Percentiles rank a stretch among this genome's conserved stretches.
Conservation (phyloP, 176 grass and related monocot species). For the Eremochloa ophiuroides region DNA sequence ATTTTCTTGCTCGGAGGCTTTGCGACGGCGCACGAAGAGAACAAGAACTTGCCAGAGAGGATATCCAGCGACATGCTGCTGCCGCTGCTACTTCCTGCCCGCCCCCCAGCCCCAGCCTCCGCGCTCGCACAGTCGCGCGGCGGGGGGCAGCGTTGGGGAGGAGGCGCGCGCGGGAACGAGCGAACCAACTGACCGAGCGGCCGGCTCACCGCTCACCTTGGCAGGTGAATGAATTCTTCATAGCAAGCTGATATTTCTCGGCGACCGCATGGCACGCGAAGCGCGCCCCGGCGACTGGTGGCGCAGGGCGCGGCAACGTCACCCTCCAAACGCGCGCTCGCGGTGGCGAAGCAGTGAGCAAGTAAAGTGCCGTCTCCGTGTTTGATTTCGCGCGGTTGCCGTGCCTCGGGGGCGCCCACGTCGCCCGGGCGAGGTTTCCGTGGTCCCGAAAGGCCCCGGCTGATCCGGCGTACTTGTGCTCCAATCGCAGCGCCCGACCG, state of each 20-base stretch:
- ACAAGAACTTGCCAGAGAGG: constrained; percentile 17
- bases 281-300: constrained; percentile 23
- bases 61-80: constrained; percentile 31
- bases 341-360: neutral
- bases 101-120: neutral
- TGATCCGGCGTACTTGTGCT: neutral
- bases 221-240: constrained; percentile 7
- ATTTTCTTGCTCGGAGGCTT: constrained; percentile 16
- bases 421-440: constrained; percentile 14
- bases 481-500: neutral
- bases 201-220: neutral
- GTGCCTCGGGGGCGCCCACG: constrained; percentile 12
- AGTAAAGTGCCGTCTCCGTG: constrained; percentile 23
- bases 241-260: constrained; percentile 20
- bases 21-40: constrained; percentile 6
- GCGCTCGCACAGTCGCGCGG: neutral
- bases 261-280: constrained; percentile 12
- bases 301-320: constrained; percentile 31
- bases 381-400: constrained; percentile 22
- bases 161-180: constrained; percentile 22
- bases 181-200: neutral
- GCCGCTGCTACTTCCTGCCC: neutral
- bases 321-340: neutral
- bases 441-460: constrained; percentile 26
- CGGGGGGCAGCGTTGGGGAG: neutral